Conservation (phyloP, 1,139 yeast genomes). For the Taphrina confusa region DNA sequence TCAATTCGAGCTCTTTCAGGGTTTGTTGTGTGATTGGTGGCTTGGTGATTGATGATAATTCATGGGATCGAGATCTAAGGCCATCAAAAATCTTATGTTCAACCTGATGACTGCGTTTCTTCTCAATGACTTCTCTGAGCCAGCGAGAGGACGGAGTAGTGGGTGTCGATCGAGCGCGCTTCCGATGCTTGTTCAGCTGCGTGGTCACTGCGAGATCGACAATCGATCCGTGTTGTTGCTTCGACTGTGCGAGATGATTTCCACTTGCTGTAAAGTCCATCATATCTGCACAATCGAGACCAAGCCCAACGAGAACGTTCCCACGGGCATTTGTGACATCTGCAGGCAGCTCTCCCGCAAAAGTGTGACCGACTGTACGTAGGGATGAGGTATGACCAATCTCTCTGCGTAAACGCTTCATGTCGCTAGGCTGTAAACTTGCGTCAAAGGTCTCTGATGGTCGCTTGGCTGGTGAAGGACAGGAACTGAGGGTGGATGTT, state of each 20-base stretch:
- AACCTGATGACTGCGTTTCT: neutral
- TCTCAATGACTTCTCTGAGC: neutral
- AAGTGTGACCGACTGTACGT: neutral
- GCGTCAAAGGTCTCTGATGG: constrained; percentile 21
- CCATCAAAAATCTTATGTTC: neutral
- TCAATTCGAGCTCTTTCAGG: constrained; percentile 80
- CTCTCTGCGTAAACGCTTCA: constrained; percentile 25
- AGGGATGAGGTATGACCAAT: neutral
- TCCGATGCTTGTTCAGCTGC: neutral
- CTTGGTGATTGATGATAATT: neutral
- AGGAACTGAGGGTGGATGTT: constrained; percentile 13
- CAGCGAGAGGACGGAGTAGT: neutral
- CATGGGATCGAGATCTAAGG: neutral
- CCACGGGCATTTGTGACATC: neutral
- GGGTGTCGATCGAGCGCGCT: neutral
- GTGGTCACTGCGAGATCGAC: neutral
- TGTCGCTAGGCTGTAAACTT: neutral
- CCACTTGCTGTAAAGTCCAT: neutral
- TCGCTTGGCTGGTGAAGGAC: constrained; percentile 31
- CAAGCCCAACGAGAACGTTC: neutral
- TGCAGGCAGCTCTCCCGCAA: neutral
- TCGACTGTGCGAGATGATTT: too few species aligned
- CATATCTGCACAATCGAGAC: neutral
- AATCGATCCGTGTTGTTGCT: too few species aligned
- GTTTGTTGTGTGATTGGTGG: constrained; percentile 89